Base-by-base conservation (phyloP, 2,329 filamentous ascomycete species). In the Paramyrothecium sp. region DNA sequence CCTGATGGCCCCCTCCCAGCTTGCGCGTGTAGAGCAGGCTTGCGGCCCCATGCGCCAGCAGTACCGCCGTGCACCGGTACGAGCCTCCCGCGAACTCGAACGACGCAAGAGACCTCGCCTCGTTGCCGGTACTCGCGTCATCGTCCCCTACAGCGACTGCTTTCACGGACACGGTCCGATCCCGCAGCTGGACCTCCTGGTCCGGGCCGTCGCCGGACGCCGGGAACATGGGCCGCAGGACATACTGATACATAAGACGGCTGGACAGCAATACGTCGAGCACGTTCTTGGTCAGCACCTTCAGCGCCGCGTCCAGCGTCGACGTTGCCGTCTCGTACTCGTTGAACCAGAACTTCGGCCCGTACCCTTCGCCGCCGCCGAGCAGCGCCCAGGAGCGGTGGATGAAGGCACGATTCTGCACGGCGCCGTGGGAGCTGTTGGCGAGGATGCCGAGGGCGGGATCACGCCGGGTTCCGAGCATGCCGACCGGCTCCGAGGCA, bases 381-480 rank as follows among this genome's bases (percentile, higher is more conserved):
- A 60, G n/a, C 4, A 55, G 22, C 12, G 58, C 56, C 60, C 60
- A 65, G 51, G 61, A 65, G 17, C 63, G 60, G 20, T 61, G 61
- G 3, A 65, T 38, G 22, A 65, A 52, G 22, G 20, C 53, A 48
- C 41, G 55, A 8, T 56, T 58, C 34, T 65, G 60, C 20, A 65
- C 60, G 13, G 44, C 20, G 2, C 58, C 55, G 41, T 63, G 61
- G 3, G 60, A 48, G 22, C 58, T 61, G 12, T 46, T 53, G 11
- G 56, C 54, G 4, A 61, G 26, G 19, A 53, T 46, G 2, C 63
- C 63, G 11, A 58, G 47, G 22, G 20, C 48, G 2, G 47, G 3
- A 44, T 56, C 30, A 2, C 16, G 44, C 19, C 49, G 52, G 2
- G 56, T 41, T 33, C 54, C 52, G 20, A 59, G 30, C 13, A 41